Evolutionary conservation across 2,329 filamentous ascomycete species (phyloP).

Genomic region (Nothopassalora personata): DNA sequence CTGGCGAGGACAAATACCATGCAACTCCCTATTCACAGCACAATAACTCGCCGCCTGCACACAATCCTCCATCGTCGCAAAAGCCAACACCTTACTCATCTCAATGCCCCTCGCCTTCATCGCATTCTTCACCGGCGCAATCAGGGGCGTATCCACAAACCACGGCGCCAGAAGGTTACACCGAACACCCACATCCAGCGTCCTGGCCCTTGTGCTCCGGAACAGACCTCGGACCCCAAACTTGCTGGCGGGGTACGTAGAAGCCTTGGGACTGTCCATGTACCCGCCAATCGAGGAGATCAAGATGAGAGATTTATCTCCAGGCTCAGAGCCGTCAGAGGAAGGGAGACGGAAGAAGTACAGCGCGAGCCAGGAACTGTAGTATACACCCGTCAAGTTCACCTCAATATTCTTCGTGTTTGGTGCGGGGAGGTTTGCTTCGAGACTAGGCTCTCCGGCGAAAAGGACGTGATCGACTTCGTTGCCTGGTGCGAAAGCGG

Average conservation of each 20-base stretch:
- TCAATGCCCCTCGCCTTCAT: not conserved
- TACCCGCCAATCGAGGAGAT: conserved; percentile 14
- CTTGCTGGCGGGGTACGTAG: conserved; percentile 5
- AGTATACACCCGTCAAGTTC: conserved; percentile 11
- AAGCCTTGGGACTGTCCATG: conserved; percentile 10
- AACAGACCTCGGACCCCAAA: conserved; percentile 12
- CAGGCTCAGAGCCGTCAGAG: not conserved
- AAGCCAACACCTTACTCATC: not conserved
- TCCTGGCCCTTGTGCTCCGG: conserved; percentile 5
- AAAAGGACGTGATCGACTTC: conserved; percentile 7
- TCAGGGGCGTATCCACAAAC: conserved; percentile 11
- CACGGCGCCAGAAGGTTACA: conserved; percentile 14
- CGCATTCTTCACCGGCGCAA: not conserved
- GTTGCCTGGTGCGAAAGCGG: not conserved
- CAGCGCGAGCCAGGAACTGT: conserved; percentile 8
- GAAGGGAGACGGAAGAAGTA: conserved; percentile 10
- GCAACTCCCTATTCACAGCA: not conserved
- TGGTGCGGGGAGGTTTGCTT: not conserved
- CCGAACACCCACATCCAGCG: conserved; percentile 4
- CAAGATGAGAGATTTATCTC: conserved; percentile 9
- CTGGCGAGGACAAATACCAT: not conserved
- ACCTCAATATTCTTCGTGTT: conserved; percentile 10
- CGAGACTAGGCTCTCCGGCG: conserved; percentile 1
- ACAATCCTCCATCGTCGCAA: not conserved
- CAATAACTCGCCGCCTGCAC: not conserved